Conservation (phyloP, 2,329 filamentous ascomycete species). For the Sarocladium strictum region DNA sequence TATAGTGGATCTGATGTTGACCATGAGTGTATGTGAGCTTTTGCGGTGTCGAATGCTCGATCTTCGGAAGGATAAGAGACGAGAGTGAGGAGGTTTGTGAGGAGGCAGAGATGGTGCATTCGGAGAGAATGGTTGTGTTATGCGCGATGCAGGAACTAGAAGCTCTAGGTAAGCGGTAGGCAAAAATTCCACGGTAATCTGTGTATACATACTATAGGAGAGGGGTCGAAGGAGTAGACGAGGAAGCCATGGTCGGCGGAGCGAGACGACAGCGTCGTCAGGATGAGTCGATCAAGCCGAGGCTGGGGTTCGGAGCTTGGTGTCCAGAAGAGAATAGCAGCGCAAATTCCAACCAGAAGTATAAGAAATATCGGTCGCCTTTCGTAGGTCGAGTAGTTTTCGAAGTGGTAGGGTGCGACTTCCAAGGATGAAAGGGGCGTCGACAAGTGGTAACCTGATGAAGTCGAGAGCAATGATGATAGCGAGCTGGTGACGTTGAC, state of each 20-base stretch:
- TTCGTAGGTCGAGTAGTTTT: no score
- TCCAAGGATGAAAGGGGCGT: background rate
- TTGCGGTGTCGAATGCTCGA: constrained; percentile 70
- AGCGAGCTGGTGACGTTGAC: constrained; percentile 4
- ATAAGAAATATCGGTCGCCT: no score
- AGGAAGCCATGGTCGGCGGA: constrained; percentile 57
- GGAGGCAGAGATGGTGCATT: constrained; percentile 82
- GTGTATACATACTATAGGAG: constrained; percentile 60
- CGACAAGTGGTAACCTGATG: background rate
- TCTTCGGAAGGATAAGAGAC: constrained; percentile 91
- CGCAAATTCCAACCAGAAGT: no score
- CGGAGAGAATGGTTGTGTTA: constrained; percentile 84
- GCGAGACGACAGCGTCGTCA: background rate
- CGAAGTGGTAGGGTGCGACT: no score
- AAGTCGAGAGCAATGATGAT: no score
- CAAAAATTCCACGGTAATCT: background rate
- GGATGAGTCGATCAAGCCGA: background rate
- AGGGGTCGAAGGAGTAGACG: constrained; percentile 57
- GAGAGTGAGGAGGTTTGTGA: constrained; percentile 81
- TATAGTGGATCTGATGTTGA: constrained; percentile 90
- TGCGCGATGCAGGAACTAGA: constrained; percentile 86
- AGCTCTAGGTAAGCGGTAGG: background rate
- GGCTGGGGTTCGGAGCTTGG: background rate
- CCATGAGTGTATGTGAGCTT: constrained; percentile 95
- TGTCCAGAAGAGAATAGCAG: no score